Evolutionary conservation across 768 basidiomycete genomes (phyloP).

Genomic region (Kwoniella bestiolae): DNA sequence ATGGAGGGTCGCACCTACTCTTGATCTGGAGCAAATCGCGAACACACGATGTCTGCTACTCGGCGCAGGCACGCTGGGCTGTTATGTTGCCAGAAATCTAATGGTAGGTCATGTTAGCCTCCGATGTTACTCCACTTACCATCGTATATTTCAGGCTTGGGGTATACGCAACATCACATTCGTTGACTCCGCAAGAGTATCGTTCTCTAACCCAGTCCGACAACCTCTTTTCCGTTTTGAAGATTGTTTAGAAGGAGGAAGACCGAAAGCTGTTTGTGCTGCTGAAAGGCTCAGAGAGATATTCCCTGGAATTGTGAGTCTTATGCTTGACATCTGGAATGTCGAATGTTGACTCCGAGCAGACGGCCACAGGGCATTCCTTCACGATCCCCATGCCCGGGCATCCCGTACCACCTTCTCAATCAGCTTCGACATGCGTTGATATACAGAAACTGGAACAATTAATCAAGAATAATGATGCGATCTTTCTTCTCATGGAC

Average conservation of each 20-base stretch:
- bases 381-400: slow-evolving; percentile 96
- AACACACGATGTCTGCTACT: slow-evolving; percentile 79
- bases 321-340: neutral
- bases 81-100: slow-evolving; percentile 87
- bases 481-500: slow-evolving; percentile 92
- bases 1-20: slow-evolving; percentile 88
- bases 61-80: slow-evolving; percentile 94
- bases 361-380: slow-evolving; percentile 81
- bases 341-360: neutral
- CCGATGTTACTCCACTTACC: neutral
- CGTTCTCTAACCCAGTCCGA: slow-evolving; percentile 95
- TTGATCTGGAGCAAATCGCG: slow-evolving; percentile 86
- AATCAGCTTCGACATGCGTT: slow-evolving; percentile 62
- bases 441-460: slow-evolving; percentile 70
- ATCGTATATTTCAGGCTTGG: slow-evolving; percentile 71
- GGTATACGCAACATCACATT: slow-evolving; percentile 92
- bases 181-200: slow-evolving; percentile 86
- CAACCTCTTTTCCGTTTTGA: slow-evolving; percentile 96
- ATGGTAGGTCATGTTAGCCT: slow-evolving; percentile 67
- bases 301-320: slow-evolving; percentile 85
- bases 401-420: slow-evolving; percentile 76
- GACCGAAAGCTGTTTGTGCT: slow-evolving; percentile 89
- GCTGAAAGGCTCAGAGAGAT: slow-evolving; percentile 83
- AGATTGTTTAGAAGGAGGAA: slow-evolving; percentile 89
- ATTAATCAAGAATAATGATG: slow-evolving; percentile 85